These are phyloP conservation scores for Plasmodium coatneyi DNA, from an alignment of 169 alveolate genomes.

Conservation along the genomic window DNA sequence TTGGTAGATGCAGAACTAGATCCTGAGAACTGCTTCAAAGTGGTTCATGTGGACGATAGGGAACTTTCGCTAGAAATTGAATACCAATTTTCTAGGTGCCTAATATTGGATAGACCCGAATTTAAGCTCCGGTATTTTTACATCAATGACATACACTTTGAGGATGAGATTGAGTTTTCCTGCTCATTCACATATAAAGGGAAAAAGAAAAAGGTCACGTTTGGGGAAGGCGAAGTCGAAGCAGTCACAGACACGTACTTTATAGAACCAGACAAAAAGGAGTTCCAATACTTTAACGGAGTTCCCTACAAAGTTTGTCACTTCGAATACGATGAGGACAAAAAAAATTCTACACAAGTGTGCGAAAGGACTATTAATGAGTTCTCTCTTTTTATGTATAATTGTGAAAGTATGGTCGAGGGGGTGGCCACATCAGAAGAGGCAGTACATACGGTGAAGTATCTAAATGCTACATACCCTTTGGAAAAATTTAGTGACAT, in stretches of 20 bases:
- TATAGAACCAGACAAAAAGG: slow-evolving; percentile 14
- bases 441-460: neutral
- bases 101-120: slow-evolving; percentile 31
- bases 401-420: too few relatives aligned
- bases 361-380: slow-evolving; percentile 64
- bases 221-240: slow-evolving; percentile 4
- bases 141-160: neutral
- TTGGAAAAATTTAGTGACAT: slow-evolving; percentile 15
- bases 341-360: neutral
- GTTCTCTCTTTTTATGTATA: slow-evolving; percentile 32
- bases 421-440: too few relatives aligned
- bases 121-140: slow-evolving; percentile 19
- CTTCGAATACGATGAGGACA: slow-evolving; percentile 8
- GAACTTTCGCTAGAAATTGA: slow-evolving; percentile 11
- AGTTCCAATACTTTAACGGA: slow-evolving; percentile 15
- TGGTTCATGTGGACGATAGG: slow-evolving; percentile 13
- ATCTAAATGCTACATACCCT: slow-evolving; percentile 2
- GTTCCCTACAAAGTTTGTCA: slow-evolving; percentile 39
- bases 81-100: slow-evolving; percentile 4
- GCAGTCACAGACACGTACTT: neutral
- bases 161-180: slow-evolving; percentile 8
- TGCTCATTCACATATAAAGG: slow-evolving; percentile 16
- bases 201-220: slow-evolving; percentile 15
- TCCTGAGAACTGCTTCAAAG: slow-evolving; percentile 39
- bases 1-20: slow-evolving; percentile 39